Conservation (phyloP, 2,329 filamentous ascomycete species). For the Aspergillus ruber region DNA sequence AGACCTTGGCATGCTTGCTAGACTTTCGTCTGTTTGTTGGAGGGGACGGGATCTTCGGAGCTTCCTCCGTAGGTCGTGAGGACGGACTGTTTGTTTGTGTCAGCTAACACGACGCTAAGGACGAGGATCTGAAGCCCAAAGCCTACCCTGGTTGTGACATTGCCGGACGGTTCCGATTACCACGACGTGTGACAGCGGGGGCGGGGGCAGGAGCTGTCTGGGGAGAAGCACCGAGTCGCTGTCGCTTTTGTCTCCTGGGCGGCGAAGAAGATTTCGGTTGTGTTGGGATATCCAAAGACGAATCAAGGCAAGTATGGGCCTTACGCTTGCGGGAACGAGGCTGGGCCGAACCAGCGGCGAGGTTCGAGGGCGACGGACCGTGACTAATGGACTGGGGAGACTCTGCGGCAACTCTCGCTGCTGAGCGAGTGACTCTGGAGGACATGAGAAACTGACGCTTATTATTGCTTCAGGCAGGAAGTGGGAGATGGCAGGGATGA, state of each 20-base stretch:
- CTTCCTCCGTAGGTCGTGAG: slow-evolving; percentile 58
- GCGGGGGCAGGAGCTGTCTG: slow-evolving; percentile 32
- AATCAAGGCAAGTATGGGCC: slow-evolving; percentile 49
- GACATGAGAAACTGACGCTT: slow-evolving; percentile 68
- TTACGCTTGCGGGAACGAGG: slow-evolving; percentile 67
- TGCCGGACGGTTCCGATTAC: slow-evolving; percentile 27
- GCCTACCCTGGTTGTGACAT: slow-evolving; percentile 40
- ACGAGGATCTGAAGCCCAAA: slow-evolving; percentile 8
- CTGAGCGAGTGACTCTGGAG: slow-evolving; percentile 91
- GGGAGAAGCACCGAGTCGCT: slow-evolving; percentile 54
- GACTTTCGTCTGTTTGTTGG: slow-evolving; percentile 66
- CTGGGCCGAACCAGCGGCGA: slow-evolving; percentile 42
- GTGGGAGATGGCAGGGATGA: slow-evolving; percentile 1
- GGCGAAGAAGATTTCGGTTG: slow-evolving; percentile 24
- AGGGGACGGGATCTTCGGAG: slow-evolving; percentile 51
- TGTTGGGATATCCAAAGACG: slow-evolving; percentile 31
- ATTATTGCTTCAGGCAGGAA: slow-evolving; percentile 4
- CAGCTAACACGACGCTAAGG: slow-evolving; percentile 1
- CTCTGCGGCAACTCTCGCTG: slow-evolving; percentile 79
- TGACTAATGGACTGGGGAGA: slow-evolving; percentile 39
- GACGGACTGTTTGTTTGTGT: slow-evolving; percentile 46
- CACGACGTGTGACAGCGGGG: slow-evolving; percentile 39
- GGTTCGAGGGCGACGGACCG: slow-evolving; percentile 32
- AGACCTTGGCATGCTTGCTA: slow-evolving; percentile 61
- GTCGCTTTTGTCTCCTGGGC: slow-evolving; percentile 62